A percentile compares a stretch with the other conserved stretches of the same genome.
Evolutionary conservation across 345 rosid species (phyloP).

Genomic region (Nasturtium officinale): DNA sequence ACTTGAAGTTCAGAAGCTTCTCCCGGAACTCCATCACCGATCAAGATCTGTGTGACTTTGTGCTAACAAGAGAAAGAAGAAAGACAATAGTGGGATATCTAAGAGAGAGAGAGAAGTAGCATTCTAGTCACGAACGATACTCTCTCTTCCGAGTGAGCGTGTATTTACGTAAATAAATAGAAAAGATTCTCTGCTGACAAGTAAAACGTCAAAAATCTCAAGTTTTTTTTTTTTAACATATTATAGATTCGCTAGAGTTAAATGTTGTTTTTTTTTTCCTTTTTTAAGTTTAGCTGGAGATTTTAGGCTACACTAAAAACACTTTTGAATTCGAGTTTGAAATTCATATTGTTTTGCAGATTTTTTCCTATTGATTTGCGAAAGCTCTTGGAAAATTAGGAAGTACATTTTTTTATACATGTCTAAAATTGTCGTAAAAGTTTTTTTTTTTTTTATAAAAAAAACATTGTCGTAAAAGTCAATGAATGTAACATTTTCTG

Average conservation of each 20-base stretch:
- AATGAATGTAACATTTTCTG: conserved; percentile 35
- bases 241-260: neutral
- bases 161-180: conserved; percentile 27
- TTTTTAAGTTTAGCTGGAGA: neutral
- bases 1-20: conserved; percentile 60
- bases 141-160: conserved; percentile 12
- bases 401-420: neutral
- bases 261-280: no score
- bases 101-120: conserved; percentile 6
- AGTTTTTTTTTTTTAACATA: conserved; percentile 8
- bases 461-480: conserved; percentile 17
- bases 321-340: neutral
- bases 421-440: neutral
- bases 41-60: conserved; percentile 25
- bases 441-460: neutral
- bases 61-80: neutral
- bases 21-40: conserved; percentile 65
- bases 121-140: conserved; percentile 18
- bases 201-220: conserved; percentile 35
- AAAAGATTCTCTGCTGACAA: conserved; percentile 41
- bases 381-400: neutral
- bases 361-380: no score
- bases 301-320: neutral
- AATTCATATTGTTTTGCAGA: neutral
- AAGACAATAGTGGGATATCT: neutral